Evolutionary conservation across 768 basidiomycete species (phyloP).

Genomic region (Tricholoma matsutake): DNA sequence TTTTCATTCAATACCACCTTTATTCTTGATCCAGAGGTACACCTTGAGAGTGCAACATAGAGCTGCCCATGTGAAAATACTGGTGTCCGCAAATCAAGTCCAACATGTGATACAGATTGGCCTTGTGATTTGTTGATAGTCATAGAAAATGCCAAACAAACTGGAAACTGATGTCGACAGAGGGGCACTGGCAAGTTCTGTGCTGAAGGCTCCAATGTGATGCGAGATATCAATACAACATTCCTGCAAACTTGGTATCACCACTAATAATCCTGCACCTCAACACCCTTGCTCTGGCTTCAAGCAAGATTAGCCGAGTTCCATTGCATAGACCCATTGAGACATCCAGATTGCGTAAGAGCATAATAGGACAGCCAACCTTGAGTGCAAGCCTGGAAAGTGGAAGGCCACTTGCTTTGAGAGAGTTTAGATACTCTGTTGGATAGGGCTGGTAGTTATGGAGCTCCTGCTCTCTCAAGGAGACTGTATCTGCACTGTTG

Average conservation of each 20-base stretch:
- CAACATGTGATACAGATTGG: too few species aligned
- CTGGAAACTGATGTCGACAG: not conserved
- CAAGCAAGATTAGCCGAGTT: not conserved
- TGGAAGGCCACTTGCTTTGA: not conserved
- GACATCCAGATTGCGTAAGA: not conserved
- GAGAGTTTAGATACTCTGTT: not conserved
- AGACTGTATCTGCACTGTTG: not conserved
- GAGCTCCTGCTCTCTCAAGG: not conserved
- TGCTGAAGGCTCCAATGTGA: slow-evolving; percentile 1
- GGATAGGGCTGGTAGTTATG: not conserved
- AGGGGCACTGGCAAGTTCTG: not conserved
- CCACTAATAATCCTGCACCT: not conserved
- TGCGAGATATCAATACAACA: not conserved
- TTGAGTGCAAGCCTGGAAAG: too few species aligned
- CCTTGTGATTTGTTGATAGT: too few species aligned
- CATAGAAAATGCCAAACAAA: too few species aligned
- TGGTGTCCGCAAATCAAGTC: too few species aligned
- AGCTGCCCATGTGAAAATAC: too few species aligned
- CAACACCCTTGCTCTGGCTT: not conserved
- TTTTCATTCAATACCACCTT: too few species aligned
- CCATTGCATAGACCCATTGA: not conserved
- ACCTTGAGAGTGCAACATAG: too few species aligned
- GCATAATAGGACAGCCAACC: too few species aligned
- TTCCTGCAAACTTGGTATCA: not conserved
- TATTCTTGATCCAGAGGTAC: too few species aligned